A percentile compares a stretch with the other conserved stretches of the same genome.
These are phyloP conservation scores for Trypanosoma grayi DNA, from an alignment of 208 protist species.

Conservation along the genomic window DNA sequence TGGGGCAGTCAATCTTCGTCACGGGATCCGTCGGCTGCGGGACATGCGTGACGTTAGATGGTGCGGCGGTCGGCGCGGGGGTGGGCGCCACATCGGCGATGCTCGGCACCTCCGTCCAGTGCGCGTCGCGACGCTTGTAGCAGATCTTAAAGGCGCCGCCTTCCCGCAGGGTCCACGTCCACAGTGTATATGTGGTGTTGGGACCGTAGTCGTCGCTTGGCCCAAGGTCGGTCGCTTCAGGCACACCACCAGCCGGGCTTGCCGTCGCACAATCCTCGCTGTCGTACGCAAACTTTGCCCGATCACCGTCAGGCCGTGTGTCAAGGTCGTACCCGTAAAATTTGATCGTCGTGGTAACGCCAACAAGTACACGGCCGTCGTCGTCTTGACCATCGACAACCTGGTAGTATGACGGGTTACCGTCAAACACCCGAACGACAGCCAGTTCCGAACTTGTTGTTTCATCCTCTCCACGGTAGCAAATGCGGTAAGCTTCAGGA, in stretches of 20 bases:
- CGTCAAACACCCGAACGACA: constrained; percentile 53
- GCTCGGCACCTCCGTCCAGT: constrained; percentile 72
- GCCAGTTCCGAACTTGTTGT: constrained; percentile 31
- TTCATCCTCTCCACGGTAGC: constrained; percentile 27
- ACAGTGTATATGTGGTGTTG: constrained; percentile 58
- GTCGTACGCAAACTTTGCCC: constrained; percentile 74
- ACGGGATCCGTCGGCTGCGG: constrained; percentile 49
- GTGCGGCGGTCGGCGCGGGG: not conserved
- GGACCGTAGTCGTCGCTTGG: constrained; percentile 69
- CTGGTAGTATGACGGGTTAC: constrained; percentile 69
- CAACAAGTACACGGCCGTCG: constrained; percentile 38
- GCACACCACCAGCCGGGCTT: constrained; percentile 59
- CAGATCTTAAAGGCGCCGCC: constrained; percentile 72
- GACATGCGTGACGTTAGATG: not conserved
- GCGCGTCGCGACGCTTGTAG: constrained; percentile 40
- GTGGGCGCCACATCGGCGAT: constrained; percentile 35
- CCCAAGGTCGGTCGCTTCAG: constrained; percentile 40
- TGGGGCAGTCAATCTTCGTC: constrained; percentile 45
- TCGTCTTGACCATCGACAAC: constrained; percentile 36
- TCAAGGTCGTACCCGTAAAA: constrained; percentile 77
- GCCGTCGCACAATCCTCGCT: constrained; percentile 42
- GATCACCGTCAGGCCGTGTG: constrained; percentile 57
- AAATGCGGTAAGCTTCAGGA: constrained; percentile 50
- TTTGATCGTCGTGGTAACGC: constrained; percentile 45
- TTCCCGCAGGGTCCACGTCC: constrained; percentile 43